Conservation (phyloP, 768 basidiomycete genomes). For the Lentinula guzmanii region DNA sequence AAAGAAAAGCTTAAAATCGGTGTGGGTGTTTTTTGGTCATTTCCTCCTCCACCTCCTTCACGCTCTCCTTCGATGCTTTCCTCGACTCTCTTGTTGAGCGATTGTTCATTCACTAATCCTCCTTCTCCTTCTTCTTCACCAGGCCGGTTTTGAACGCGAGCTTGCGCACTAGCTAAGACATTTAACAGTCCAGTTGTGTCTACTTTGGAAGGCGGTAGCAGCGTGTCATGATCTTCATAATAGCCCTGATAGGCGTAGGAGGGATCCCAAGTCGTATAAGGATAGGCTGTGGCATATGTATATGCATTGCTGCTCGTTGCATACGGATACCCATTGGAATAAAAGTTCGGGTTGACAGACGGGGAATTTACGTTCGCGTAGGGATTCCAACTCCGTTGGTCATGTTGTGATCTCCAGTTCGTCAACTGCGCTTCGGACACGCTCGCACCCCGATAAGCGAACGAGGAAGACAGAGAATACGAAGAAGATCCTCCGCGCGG, state of each 20-base stretch:
- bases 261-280: not conserved
- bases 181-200: not conserved
- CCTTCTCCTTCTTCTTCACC: not conserved
- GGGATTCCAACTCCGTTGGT: conserved; percentile 58
- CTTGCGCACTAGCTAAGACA: not conserved
- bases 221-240: not conserved
- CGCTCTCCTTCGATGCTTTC: not conserved
- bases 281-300: not conserved
- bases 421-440: conserved; percentile 47
- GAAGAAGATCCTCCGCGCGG: conserved; percentile 10
- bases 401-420: conserved; percentile 30
- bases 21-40: conserved; percentile 8
- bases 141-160: not conserved
- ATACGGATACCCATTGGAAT: not conserved
- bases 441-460: conserved; percentile 40
- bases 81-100: too few species aligned
- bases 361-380: conserved; percentile 64
- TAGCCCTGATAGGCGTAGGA: not conserved
- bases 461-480: conserved; percentile 17
- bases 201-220: not conserved
- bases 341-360: conserved; percentile 25
- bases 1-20: not conserved
- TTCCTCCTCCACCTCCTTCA: conserved; percentile 21
- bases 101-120: not conserved
- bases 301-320: conserved; percentile 9